These are phyloP conservation scores for Clarireedia sp. DNA, from an alignment of 2,329 filamentous ascomycete species.

Conservation along the genomic window DNA sequence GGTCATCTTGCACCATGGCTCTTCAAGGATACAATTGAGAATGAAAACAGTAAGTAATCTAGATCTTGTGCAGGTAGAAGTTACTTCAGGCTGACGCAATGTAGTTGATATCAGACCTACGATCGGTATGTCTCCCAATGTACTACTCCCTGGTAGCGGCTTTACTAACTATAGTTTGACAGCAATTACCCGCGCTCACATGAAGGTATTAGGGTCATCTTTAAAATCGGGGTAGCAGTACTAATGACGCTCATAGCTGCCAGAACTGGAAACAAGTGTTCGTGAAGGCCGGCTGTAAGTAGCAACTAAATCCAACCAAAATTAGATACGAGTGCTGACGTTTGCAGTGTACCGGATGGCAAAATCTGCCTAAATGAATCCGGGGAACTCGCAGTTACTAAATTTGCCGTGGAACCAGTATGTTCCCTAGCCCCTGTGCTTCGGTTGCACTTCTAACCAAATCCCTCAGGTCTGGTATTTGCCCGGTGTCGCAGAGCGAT, in stretches of 20 bases:
- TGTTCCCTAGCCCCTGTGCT: slow-evolving; percentile 1
- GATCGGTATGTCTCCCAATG: slow-evolving; percentile 22
- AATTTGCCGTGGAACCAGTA: slow-evolving; percentile 94
- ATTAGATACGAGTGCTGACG: slow-evolving; percentile 10
- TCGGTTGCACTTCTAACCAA: slow-evolving; percentile 44
- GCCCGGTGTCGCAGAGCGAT: slow-evolving; percentile 81
- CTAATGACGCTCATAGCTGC: slow-evolving; percentile 44
- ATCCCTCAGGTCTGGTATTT: slow-evolving; percentile 62
- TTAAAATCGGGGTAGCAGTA: not conserved
- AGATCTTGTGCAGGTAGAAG: not conserved
- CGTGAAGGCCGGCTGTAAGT: slow-evolving; percentile 62
- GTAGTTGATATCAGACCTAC: slow-evolving; percentile 31
- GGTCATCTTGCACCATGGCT: slow-evolving; percentile 82
- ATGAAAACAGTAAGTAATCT: slow-evolving; percentile 51
- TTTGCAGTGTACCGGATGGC: slow-evolving; percentile 50
- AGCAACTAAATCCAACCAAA: not conserved
- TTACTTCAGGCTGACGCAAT: slow-evolving; percentile 16
- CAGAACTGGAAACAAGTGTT: slow-evolving; percentile 87
- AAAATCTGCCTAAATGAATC: slow-evolving; percentile 78
- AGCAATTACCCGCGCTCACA: slow-evolving; percentile 31
- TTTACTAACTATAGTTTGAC: slow-evolving; percentile 12
- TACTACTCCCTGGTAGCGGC: not conserved
- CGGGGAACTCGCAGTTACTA: slow-evolving; percentile 88
- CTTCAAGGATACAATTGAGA: slow-evolving; percentile 69
- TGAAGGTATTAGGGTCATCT: slow-evolving; percentile 25